phyloP scores from a whole-genome alignment of 345 rosid genomes.

The Jatropha curcas region DNA sequence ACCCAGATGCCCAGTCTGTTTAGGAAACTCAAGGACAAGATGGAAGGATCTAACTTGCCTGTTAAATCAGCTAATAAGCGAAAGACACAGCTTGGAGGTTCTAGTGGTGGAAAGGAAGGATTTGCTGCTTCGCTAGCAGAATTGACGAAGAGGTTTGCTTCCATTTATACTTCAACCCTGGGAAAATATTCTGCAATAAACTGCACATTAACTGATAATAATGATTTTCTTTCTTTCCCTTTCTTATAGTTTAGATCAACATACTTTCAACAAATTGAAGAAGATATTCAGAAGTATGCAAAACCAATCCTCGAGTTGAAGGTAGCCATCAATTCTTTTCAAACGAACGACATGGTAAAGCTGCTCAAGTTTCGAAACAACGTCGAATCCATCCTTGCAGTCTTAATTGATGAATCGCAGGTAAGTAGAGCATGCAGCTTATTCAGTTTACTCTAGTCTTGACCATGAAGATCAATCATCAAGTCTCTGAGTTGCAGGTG shows the following conservation, averaged over 20 bases:
- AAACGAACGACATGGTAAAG: constrained; percentile 77
- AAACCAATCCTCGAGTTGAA: constrained; percentile 56
- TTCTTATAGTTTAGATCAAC: constrained; percentile 56
- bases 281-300: constrained; percentile 65
- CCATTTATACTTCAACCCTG: background rate
- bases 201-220: background rate
- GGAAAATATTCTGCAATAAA: no score
- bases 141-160: constrained; percentile 72
- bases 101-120: constrained; percentile 75
- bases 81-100: constrained; percentile 28
- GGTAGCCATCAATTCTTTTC: constrained; percentile 52
- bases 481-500: constrained; percentile 45
- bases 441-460: no score
- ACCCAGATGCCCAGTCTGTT: constrained; percentile 70
- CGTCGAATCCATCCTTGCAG: constrained; percentile 79
- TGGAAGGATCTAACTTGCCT: constrained; percentile 60
- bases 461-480: background rate
- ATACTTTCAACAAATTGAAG: constrained; percentile 86
- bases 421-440: constrained; percentile 39
- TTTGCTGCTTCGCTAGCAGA: constrained; percentile 98
- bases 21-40: constrained; percentile 69
- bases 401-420: constrained; percentile 89
- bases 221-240: background rate
- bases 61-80: constrained; percentile 38
- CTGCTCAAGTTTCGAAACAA: constrained; percentile 66